These are phyloP conservation scores for Prillingera fragicola DNA, from an alignment of 1,284 basidiomycete species.

Conservation along the genomic window DNA sequence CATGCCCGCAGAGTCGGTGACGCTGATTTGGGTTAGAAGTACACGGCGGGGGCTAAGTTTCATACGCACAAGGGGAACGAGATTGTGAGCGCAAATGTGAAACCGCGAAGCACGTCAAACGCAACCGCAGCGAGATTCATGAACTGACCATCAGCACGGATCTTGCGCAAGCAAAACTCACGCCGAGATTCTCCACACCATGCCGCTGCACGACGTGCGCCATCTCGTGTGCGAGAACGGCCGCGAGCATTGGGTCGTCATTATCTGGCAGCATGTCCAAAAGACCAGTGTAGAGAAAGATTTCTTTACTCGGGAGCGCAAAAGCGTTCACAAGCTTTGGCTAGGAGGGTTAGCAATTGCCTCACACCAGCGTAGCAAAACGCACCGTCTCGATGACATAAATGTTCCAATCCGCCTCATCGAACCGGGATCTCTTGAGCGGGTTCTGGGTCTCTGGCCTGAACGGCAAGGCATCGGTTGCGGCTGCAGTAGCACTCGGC, in stretches of 20 bases:
- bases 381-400: slow-evolving; percentile 51
- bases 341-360: slow-evolving; percentile 22
- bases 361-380: slow-evolving; percentile 1
- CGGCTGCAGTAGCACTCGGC: slow-evolving; percentile 46
- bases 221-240: slow-evolving; percentile 52
- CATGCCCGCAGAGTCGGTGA: slow-evolving; percentile 51
- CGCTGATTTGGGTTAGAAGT: slow-evolving; percentile 22
- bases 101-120: slow-evolving; percentile 52
- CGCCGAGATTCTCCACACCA: slow-evolving; percentile 52
- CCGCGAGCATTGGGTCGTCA: slow-evolving; percentile 51
- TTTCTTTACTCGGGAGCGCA: slow-evolving; percentile 52
- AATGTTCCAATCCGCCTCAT: slow-evolving; percentile 50
- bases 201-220: slow-evolving; percentile 52
- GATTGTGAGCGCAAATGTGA: slow-evolving; percentile 52
- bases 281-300: slow-evolving; percentile 53
- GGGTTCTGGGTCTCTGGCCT: slow-evolving; percentile 48
- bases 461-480: slow-evolving; percentile 45
- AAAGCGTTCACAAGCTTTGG: slow-evolving; percentile 52
- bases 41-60: background rate
- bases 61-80: slow-evolving; percentile 50
- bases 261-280: slow-evolving; percentile 47
- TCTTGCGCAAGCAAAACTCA: slow-evolving; percentile 20
- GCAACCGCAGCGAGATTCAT: slow-evolving; percentile 51
- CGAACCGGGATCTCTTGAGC: slow-evolving; percentile 43
- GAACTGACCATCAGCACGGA: slow-evolving; percentile 37